Base-by-base conservation (phyloP, 2,329 filamentous ascomycete genomes). In the Aspergillus sp. region DNA sequence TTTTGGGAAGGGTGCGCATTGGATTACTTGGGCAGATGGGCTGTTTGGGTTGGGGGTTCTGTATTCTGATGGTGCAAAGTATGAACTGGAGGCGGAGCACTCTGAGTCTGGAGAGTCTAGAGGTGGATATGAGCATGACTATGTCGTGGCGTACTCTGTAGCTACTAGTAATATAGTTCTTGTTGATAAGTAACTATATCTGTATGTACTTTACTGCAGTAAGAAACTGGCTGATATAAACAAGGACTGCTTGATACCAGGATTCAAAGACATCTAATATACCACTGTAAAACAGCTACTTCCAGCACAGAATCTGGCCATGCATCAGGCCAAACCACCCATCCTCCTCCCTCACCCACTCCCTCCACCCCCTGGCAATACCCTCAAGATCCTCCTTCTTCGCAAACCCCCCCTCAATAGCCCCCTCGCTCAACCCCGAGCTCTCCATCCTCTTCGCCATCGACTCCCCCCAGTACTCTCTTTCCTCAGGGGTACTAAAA, bases 271-370 rank as follows among this genome's bases (percentile, higher is more conserved):
- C n/a, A n/a, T n/a, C n/a, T n/a, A n/a, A n/a, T n/a, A n/a, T n/a
- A n/a, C n/a, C n/a, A n/a, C n/a, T n/a, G n/a, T n/a, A n/a, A n/a
- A n/a, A 11, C 15, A 47, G 8, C 18, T 53, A 73, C 55, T 72
- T 73, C 59, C 63, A 67, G 54, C 74, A 76, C 12, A 76, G 39
- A 48, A 76, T 71, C 63, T 77, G 67, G 17, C 73, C 72, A 66
- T 76, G 72, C 32, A 74, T 43, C 39, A 74, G 26, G 4, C 66
- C 69, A 65, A 73, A 74, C 74, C 73, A 76, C 3, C 62, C 74
- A 48, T 73, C 62, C 38, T 74, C 68, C 48, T 72, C 58, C 41
- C 66, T 61, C 8, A 67, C 68, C 67, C 68, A 78, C 22, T 63
- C 56, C 50, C 62, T 64, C 74, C 75, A 78, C 3, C 66, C 74